Evolutionary conservation across 2,329 filamentous ascomycete genomes (phyloP).

Genomic region (Colletotrichum acutatum): DNA sequence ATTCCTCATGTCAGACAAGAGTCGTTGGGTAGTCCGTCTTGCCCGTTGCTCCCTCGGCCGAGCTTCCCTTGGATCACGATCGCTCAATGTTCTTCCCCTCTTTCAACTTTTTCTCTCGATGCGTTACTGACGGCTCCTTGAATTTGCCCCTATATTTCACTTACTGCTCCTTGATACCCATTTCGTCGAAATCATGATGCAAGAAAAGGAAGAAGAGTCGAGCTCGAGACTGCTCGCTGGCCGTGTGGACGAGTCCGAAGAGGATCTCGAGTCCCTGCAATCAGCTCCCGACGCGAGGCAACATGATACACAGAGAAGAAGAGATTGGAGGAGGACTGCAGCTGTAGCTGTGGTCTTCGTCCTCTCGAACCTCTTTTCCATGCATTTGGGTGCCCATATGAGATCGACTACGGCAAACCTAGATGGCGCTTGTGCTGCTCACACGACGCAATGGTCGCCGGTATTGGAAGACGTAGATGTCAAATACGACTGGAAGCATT

Average conservation of each 20-base stretch:
- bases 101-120: not conserved
- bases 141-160: not conserved
- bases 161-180: not conserved
- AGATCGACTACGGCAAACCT: constrained; percentile 33
- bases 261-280: constrained; percentile 33
- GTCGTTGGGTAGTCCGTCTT: constrained; percentile 8
- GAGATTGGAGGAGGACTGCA: constrained; percentile 4
- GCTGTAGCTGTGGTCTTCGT: constrained; percentile 16
- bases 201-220: constrained; percentile 20
- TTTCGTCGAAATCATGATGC: constrained; percentile 27
- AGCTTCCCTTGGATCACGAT: not conserved
- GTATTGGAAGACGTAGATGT: constrained; percentile 47
- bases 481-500: constrained; percentile 48
- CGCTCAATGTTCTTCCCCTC: not conserved
- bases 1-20: constrained; percentile 27
- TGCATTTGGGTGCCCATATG: constrained; percentile 36
- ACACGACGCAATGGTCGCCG: constrained; percentile 52
- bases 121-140: not conserved
- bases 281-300: constrained; percentile 6
- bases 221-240: constrained; percentile 31
- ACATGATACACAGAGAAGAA: not conserved
- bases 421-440: constrained; percentile 41
- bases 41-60: constrained; percentile 13
- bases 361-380: constrained; percentile 36
- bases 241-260: constrained; percentile 35